Evolutionary conservation across 768 basidiomycete genomes (phyloP).

Genomic region (Chalciporus chontae): DNA sequence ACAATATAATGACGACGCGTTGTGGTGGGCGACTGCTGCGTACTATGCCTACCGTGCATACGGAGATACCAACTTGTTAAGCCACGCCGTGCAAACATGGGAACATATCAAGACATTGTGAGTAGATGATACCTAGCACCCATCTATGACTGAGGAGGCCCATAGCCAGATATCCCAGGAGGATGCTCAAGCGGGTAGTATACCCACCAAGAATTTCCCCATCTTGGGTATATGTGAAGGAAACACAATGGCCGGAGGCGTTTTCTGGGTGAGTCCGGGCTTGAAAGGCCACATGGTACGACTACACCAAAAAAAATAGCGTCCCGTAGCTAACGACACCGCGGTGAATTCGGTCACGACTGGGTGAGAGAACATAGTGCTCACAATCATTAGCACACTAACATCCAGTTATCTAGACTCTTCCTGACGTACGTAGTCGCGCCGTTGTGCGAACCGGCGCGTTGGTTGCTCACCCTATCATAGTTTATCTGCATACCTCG

Average conservation of each 20-base stretch:
- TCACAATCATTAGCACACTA: background rate
- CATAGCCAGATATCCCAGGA: conserved; percentile 35
- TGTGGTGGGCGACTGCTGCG: conserved; percentile 54
- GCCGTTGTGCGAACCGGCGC: background rate
- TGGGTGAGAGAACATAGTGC: conserved; percentile 31
- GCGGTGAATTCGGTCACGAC: conserved; percentile 50
- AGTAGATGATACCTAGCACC: conserved; percentile 10
- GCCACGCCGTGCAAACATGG: conserved; percentile 47
- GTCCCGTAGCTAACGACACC: conserved; percentile 41
- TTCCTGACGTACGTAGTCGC: conserved; percentile 36
- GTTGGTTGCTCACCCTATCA: background rate
- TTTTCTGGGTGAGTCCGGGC: conserved; percentile 45
- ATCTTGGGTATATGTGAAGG: conserved; percentile 43
- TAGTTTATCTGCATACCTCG: conserved; percentile 49
- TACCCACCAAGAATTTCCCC: conserved; percentile 40
- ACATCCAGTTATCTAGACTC: conserved; percentile 23
- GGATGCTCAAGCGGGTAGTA: conserved; percentile 35
- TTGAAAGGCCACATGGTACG: too few species aligned
- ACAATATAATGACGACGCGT: conserved; percentile 20
- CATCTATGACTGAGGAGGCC: background rate
- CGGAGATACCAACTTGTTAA: conserved; percentile 38
- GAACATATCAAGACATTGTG: conserved; percentile 45
- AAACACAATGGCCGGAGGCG: conserved; percentile 50
- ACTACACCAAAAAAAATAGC: conserved; percentile 23
- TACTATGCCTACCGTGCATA: conserved; percentile 49